Evolutionary conservation across 495 filamentous ascomycete genomes (phyloP), one percentile per base, ranked within the genome.

Genomic region (Talaromyces trachyspermus): DNA sequence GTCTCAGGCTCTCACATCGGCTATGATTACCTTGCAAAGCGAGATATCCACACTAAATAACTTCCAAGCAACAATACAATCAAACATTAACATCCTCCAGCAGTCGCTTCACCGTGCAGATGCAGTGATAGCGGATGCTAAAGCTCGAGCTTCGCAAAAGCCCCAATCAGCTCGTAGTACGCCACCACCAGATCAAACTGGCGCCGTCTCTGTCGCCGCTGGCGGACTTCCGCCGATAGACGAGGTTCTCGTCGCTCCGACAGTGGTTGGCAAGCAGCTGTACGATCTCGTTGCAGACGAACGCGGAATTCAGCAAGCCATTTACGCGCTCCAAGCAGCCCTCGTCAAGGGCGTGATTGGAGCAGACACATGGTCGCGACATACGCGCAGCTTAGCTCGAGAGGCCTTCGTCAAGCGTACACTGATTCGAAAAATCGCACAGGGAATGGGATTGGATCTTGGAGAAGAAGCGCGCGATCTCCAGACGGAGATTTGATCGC

Each of bases 321-420:
- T 95, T 51, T 92, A 88, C 55, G 81, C 90, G 19, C 72, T 98
- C 32, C 87, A 88, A 20, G 72, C 81, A 35, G 92, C 85, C 10
- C 71, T 96, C 29, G 89, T 94, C 61, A 72, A 78, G 36, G 92
- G 91, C 5, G 75, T 88, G 46, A 81, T 96, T 25, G 75, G 78
- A 3, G 79, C 86, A n/a, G 79, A 82, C 32, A 83, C 83, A 0
- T 97, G 95, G 78, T 83, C 89, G 9, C 59, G 81, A 61, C 83
- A 86, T 73, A 94, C 88, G 26, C 75, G 92, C 43, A 81, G 76
- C 44, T 65, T 97, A 24, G 89, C 88, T 2, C 71, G 92, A 44
- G 92, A 98, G 68, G 87, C 86, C 64, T 95, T 89, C 59, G 59
- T 94, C 57, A 91, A 94, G 69, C 88, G 89, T 63, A 89, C 88